phyloP scores from a whole-genome alignment of 768 basidiomycete genomes.

The Rubroboletus pulcherrimus region DNA sequence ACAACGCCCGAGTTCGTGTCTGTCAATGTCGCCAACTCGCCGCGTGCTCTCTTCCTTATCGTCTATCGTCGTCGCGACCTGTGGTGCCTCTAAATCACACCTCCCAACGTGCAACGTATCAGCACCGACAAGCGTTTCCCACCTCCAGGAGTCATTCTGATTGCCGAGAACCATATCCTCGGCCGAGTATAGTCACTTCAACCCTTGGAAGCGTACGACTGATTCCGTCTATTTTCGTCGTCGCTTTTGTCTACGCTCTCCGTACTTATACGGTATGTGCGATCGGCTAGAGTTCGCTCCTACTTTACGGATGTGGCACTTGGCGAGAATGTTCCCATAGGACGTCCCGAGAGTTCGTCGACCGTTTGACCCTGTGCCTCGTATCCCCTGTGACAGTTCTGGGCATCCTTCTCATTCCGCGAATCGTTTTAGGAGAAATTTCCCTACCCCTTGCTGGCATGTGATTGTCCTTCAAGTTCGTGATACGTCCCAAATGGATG shows the following conservation, averaged over 20 bases:
- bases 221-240: slow-evolving; percentile 10
- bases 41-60: neutral
- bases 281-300: neutral
- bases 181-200: neutral
- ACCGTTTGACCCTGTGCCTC: slow-evolving; percentile 22
- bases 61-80: neutral
- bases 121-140: slow-evolving; percentile 3
- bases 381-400: slow-evolving; percentile 22
- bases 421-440: slow-evolving; percentile 16
- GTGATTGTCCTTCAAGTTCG: slow-evolving; percentile 34
- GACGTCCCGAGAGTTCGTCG: slow-evolving; percentile 16
- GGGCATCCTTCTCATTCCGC: slow-evolving; percentile 17
- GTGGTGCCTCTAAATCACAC: slow-evolving; percentile 4
- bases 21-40: neutral
- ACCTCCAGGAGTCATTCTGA: neutral
- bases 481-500: neutral
- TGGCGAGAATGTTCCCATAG: slow-evolving; percentile 13
- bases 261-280: slow-evolving; percentile 21
- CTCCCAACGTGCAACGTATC: slow-evolving; percentile 4
- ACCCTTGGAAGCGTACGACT: slow-evolving; percentile 13
- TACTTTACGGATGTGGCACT: neutral
- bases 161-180: slow-evolving; percentile 4
- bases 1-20: neutral
- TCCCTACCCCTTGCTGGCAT: slow-evolving; percentile 29
- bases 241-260: slow-evolving; percentile 12